Base-by-base conservation (phyloP, 1,284 basidiomycete genomes). In the Sutorius eximius region DNA sequence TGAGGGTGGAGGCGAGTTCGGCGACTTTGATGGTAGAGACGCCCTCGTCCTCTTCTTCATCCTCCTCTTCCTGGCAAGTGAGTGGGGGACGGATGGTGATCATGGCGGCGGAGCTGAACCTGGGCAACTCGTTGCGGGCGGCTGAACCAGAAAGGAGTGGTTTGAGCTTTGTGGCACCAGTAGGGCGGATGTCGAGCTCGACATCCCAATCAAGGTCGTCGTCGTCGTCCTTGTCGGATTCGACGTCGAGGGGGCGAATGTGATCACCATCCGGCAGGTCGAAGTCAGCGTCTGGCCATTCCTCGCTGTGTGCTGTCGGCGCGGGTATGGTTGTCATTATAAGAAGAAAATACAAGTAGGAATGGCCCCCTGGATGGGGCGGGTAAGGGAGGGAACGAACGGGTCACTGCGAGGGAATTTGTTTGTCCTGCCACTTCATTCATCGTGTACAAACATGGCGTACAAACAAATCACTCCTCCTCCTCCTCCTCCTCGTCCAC, bases 241-340 rank as follows among this genome's bases (percentile, higher is more conserved):
- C 77, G 30, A 72, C 72, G 57, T 77, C 76, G 27, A 77, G 77
- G 30, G 82, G 71, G 61, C 83, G 82, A 50, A 91, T 80, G 47
- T 81, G 76, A 51, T 82, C 80, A 49, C 82, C 89, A 52, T 91
- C 89, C 49, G 86, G 85, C 34, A 92, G 74, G 68, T 91, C 89
- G 66, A 92, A 91, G 73, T 92, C 89, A 56, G 87, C 86, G 70
- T 92, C 89, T 50, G 81, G 78, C 89, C 89, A 90, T 75, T 91
- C 88, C 73, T 91, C 89, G 53, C 80, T 80, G 44, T 78, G 71
- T 63, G 79, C 74, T 48, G 79, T 75, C 24, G 83, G 85, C 16
- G 85, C 82, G 45, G 82, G 83, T 45, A 86, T 76, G 49, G 83
- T 75, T 58, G 64, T 50, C 60, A 68, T 66, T 61, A 61, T 55